These are phyloP conservation scores for Polysphondylium violaceum DNA, from an alignment of 78 protist genomes.

Conservation along the genomic window DNA sequence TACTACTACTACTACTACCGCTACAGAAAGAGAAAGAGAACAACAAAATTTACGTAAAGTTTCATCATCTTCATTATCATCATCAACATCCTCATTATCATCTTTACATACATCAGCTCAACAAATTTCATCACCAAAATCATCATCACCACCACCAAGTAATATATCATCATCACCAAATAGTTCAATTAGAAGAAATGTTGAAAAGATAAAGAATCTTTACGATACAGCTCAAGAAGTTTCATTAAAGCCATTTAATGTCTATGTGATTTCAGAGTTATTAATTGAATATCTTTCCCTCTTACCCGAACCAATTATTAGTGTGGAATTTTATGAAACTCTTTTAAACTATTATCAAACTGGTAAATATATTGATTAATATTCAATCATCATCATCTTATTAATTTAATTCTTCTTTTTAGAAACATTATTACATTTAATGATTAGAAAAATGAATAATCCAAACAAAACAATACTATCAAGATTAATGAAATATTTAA, in stretches of 20 bases:
- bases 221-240: slow-evolving; percentile 42
- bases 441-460: slow-evolving; percentile 63
- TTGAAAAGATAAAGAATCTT: slow-evolving; percentile 11
- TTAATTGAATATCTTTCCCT: slow-evolving; percentile 30
- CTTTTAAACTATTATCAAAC: slow-evolving; percentile 74
- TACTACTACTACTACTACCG: not conserved
- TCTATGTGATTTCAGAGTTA: slow-evolving; percentile 23
- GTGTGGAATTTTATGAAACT: slow-evolving; percentile 64
- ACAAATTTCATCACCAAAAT: too few species aligned
- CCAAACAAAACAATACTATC: slow-evolving; percentile 61
- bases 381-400: not conserved
- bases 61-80: too few species aligned
- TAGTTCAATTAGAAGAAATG: not conserved
- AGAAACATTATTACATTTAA: slow-evolving; percentile 65
- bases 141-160: not conserved
- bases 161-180: not conserved
- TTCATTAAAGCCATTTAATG: not conserved
- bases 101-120: not conserved
- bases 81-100: too few species aligned
- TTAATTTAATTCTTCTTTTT: not conserved
- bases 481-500: slow-evolving; percentile 58
- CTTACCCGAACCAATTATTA: slow-evolving; percentile 55
- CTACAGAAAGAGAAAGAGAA: not conserved
- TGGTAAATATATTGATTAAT: slow-evolving; percentile 4
- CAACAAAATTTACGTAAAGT: not conserved